A percentile compares a stretch with the other conserved stretches of the same genome.
phyloP scores from a whole-genome alignment of 2,329 filamentous ascomycete genomes.

The Pseudogymnoascus sp. region DNA sequence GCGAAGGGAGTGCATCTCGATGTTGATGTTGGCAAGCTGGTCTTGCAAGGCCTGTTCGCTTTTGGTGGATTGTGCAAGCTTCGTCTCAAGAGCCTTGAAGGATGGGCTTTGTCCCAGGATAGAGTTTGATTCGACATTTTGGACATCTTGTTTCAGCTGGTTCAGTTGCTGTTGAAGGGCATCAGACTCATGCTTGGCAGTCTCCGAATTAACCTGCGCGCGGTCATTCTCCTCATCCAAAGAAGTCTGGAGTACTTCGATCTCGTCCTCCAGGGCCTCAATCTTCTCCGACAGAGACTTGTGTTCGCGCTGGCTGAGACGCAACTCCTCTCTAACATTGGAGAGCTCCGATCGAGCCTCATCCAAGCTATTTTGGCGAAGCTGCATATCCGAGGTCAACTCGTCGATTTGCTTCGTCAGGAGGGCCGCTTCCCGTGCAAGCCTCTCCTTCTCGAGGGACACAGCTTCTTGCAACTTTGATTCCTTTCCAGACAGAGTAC shows the following conservation, averaged over 20 bases:
- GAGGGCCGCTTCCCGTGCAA: slow-evolving; percentile 63
- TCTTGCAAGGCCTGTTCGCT: slow-evolving; percentile 61
- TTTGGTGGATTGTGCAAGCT: slow-evolving; percentile 47
- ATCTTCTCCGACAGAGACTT: slow-evolving; percentile 57
- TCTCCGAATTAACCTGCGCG: slow-evolving; percentile 41
- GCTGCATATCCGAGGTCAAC: slow-evolving; percentile 62
- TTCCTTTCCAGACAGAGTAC: slow-evolving; percentile 61
- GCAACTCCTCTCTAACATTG: slow-evolving; percentile 59
- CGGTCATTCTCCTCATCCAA: slow-evolving; percentile 54
- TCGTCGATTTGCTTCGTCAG: slow-evolving; percentile 68
- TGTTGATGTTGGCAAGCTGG: slow-evolving; percentile 50
- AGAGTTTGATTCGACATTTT: slow-evolving; percentile 24
- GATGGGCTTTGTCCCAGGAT: slow-evolving; percentile 43
- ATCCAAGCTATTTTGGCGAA: slow-evolving; percentile 58
- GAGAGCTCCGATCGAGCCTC: slow-evolving; percentile 60
- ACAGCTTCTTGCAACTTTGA: slow-evolving; percentile 60
- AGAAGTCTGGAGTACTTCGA: slow-evolving; percentile 61
- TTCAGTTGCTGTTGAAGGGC: slow-evolving; percentile 38
- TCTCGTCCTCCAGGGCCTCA: slow-evolving; percentile 64
- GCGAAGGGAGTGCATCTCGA: slow-evolving; percentile 53
- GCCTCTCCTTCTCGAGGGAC: slow-evolving; percentile 63
- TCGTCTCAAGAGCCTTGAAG: slow-evolving; percentile 50
- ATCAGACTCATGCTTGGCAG: slow-evolving; percentile 36
- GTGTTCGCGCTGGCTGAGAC: slow-evolving; percentile 58
- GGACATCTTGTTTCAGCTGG: slow-evolving; percentile 27